These are phyloP conservation scores for Globisporangium parvum DNA, from an alignment of 352 stramenopile species.

Conservation along the genomic window DNA sequence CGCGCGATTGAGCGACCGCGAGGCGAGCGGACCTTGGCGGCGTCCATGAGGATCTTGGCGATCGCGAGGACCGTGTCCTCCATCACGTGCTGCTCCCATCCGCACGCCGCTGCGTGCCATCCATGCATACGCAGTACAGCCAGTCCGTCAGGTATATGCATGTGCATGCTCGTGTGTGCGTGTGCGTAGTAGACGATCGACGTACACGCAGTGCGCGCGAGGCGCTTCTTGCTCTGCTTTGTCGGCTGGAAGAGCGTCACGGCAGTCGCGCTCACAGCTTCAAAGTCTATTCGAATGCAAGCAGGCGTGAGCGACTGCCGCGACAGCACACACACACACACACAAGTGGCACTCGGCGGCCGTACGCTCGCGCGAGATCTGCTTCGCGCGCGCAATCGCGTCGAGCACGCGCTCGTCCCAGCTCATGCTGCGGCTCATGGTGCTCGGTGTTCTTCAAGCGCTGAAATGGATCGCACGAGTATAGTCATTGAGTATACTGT, in stretches of 20 bases:
- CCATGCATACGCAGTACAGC: no score
- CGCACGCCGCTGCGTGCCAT: constrained; percentile 31
- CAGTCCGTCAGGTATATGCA: not conserved
- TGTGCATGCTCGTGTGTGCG: not conserved
- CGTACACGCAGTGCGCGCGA: constrained; percentile 56
- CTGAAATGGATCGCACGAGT: constrained; percentile 16
- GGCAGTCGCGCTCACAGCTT: constrained; percentile 42
- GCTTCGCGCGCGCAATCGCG: constrained; percentile 26
- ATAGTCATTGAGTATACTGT: no score
- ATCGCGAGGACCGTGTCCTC: constrained; percentile 53
- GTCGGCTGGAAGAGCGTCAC: constrained; percentile 52
- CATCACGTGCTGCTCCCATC: constrained; percentile 49
- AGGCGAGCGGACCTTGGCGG: constrained; percentile 35
- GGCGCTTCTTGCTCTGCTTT: constrained; percentile 57
- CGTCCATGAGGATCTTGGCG: constrained; percentile 73
- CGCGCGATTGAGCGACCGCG: no score
- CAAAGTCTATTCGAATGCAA: constrained; percentile 36
- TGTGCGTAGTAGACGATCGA: not conserved
- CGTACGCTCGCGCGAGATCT: constrained; percentile 38
- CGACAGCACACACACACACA: not conserved
- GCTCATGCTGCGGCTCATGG: constrained; percentile 41
- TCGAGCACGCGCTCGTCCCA: constrained; percentile 64
- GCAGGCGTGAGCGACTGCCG: not conserved
- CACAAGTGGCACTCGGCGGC: no score
- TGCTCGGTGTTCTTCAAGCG: constrained; percentile 11